Evolutionary conservation across 2,329 filamentous ascomycete genomes (phyloP), one percentile per base, ranked within the genome.

Genomic region (Aspergillus ustus): DNA sequence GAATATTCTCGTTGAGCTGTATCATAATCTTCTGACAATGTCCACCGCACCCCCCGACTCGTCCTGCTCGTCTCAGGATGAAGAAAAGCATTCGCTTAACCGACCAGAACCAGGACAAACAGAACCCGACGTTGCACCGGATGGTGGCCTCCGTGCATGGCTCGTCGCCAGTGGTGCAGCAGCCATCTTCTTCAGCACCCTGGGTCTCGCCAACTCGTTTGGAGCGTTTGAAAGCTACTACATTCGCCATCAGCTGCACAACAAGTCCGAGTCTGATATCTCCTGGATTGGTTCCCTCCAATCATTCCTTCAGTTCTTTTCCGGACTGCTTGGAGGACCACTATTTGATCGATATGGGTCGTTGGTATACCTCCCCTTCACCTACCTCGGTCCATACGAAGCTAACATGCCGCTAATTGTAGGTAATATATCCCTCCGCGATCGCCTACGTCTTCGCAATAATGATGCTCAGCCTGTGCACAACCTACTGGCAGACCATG

Each of bases 381-480:
- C n/a, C n/a, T n/a, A n/a, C n/a, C n/a, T n/a, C n/a, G n/a, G n/a
- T n/a, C n/a, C n/a, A n/a, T n/a, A n/a, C n/a, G n/a, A n/a, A n/a
- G n/a, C n/a, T 31, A 31, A 45, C 22, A 8, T 28, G 19, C 3
- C 4, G 11, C n/a, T n/a, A 40, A 15, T 5, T 40, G 2, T 19
- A 68, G 65, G 54, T 66, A 20, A 64, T 69, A 11, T 52, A 62
- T 1, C 57, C 59, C n/a, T 57, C 66, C 5, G 59, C 60, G 2
- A 6, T 67, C 4, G n/a, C 58, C 8, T 65, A 62, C 37, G 82
- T 89, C 20, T 84, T 89, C 57, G 84, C 85, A 3, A 69, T 89
- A 7, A 89, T 89, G 85, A 87, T 89, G 85, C 80, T 84, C 0
- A 83, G 80, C 7, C 73, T 89, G 60, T 87, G 79, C 52, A 82